Evolutionary conservation across 495 filamentous ascomycete genomes (phyloP), one percentile per base, ranked within the genome.

Genomic region (Aspergillus incahuasiensis): DNA sequence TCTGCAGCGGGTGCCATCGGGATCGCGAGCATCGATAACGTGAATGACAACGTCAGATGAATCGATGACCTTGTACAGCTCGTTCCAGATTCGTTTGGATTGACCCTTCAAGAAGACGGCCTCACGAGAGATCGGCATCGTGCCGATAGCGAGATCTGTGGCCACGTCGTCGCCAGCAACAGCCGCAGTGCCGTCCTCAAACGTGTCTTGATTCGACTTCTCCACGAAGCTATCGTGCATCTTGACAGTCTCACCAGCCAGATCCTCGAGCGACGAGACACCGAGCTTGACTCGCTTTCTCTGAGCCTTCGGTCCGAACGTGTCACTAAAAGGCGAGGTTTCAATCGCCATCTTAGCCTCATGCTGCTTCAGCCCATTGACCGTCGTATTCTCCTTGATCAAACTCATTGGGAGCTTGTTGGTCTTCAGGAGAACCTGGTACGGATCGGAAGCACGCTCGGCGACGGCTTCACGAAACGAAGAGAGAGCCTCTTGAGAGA

Each of bases 1-100:
- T 18, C 87, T 79, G 77, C 94, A 96, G 39, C 92, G 82, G 34
- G 92, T 97, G 15, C 92, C 91, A 5, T 91, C 70, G 13, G 92
- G 92, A 73, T 97, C 92, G 69, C 92, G 82, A 30, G 92, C 90
- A 74, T 97, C 92, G 5, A 97, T 71, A n/a, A 95, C 88, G 62
- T 97, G 92, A 28, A 97, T 86, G 28, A 97, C 82, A 21, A 97
- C 91, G 67, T 97, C 92, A n/a, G 90, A 92, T 7, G 90, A 92
- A 71, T 96, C 91, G 22, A 97, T 91, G 64, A 96, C 90, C 74
- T 98, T 96, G 75, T 92, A 96, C n/a, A 98, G 71, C 63, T 98
- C 94, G 70, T 97, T 97, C 91, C 91, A 97, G 61, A 98, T 98
- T 46, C 94, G 79, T 71, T 94, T 95, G 59, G 84, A 89, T 68